A percentile compares a stretch with the other conserved stretches of the same genome.
phyloP scores from a whole-genome alignment of 345 rosid genomes.

The Citrus glauca region DNA sequence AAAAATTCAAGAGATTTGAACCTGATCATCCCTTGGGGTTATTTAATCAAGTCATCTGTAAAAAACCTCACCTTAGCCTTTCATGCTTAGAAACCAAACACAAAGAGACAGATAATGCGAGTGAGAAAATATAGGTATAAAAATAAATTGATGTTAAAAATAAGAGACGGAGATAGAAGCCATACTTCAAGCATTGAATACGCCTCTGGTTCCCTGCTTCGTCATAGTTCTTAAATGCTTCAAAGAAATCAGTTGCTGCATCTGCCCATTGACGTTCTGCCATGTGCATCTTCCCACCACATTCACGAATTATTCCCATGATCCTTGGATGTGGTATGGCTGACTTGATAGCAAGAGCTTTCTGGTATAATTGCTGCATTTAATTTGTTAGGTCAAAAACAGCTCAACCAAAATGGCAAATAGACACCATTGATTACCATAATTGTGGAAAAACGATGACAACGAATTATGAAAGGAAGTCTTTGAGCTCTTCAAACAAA shows the following conservation, averaged over 20 bases:
- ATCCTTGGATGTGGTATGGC: constrained; percentile 99
- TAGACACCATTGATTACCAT: neutral
- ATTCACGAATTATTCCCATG: constrained; percentile 98
- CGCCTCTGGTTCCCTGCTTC: constrained; percentile 99
- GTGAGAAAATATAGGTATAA: neutral
- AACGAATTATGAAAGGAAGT: neutral
- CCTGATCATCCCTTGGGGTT: neutral
- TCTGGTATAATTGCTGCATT: constrained; percentile 91
- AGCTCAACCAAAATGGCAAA: constrained; percentile 10
- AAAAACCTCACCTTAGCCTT: neutral
- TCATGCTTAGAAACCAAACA: neutral
- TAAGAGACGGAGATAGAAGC: constrained; percentile 10
- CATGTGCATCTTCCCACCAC: constrained; percentile 99
- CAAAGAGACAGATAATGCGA: neutral
- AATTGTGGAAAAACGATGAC: neutral
- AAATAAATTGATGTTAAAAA: neutral
- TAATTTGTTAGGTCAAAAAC: constrained; percentile 16
- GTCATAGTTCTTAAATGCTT: constrained; percentile 98
- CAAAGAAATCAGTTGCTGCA: constrained; percentile 99
- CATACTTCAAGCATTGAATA: constrained; percentile 94
- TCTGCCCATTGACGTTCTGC: constrained; percentile 99
- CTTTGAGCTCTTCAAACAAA: neutral
- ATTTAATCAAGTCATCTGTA: neutral
- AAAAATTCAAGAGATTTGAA: neutral
- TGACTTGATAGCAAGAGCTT: constrained; percentile 97